A percentile compares a stretch with the other conserved stretches of the same genome.
Evolutionary conservation across 2,329 filamentous ascomycete genomes (phyloP).

Genomic region (Blastomyces percursus): DNA sequence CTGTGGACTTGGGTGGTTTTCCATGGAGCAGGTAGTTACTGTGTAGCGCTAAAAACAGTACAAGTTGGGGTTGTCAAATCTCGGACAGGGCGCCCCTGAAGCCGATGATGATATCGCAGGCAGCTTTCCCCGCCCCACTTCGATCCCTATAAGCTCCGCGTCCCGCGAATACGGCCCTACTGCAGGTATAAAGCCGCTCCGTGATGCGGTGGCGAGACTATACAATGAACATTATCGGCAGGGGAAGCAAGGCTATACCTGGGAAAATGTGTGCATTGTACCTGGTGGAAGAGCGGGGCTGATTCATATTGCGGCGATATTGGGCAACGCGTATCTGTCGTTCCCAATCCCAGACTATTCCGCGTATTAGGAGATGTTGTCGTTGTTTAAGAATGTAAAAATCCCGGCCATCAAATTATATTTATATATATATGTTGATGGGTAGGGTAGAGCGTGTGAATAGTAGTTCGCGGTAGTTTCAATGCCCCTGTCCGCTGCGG

Average conservation of each 20-base stretch:
- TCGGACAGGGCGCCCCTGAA: slow-evolving; percentile 88
- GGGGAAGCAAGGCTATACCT: slow-evolving; percentile 82
- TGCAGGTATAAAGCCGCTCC: slow-evolving; percentile 80
- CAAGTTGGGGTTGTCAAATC: slow-evolving; percentile 41
- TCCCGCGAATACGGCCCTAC: slow-evolving; percentile 88
- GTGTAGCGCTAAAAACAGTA: neutral
- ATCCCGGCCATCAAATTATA: neutral
- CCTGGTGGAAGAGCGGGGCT: slow-evolving; percentile 84
- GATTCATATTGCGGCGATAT: slow-evolving; percentile 86
- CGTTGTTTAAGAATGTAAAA: slow-evolving; percentile 68
- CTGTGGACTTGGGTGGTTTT: neutral
- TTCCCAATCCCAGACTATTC: slow-evolving; percentile 97
- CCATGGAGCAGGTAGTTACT: neutral
- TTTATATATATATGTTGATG: neutral
- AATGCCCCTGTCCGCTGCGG: slow-evolving; percentile 69
- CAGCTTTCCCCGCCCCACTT: slow-evolving; percentile 70
- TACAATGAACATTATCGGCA: slow-evolving; percentile 90
- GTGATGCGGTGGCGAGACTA: slow-evolving; percentile 77
- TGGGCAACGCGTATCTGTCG: slow-evolving; percentile 83
- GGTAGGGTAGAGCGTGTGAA: neutral
- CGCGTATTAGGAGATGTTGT: slow-evolving; percentile 96
- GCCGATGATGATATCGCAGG: slow-evolving; percentile 87
- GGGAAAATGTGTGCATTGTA: slow-evolving; percentile 96
- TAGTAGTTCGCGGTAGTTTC: slow-evolving; percentile 77
- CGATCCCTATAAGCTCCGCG: slow-evolving; percentile 65